Evolutionary conservation across 306 rosid genomes (phyloP), one percentile per base, ranked within the genome.

Genomic region (Inga leiocalycina): DNA sequence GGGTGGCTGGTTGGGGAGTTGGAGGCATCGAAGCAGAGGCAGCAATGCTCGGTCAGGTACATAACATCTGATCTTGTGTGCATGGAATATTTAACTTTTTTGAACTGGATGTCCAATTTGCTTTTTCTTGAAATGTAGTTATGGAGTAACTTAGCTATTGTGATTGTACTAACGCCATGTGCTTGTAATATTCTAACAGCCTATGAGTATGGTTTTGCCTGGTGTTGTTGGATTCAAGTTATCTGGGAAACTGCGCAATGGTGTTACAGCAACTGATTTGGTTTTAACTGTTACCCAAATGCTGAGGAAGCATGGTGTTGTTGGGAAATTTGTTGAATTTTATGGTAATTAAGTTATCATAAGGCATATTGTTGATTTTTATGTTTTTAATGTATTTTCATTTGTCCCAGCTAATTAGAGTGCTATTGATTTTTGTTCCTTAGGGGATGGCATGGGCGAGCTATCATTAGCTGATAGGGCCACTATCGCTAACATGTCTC

Each of bases 1-100:
- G 99, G 64, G 99, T 97, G 83, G 98, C 99, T 81, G 99, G 99
- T 52, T 97, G 99, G 99, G 99, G 99, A 82, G 99, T 97, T 84
- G 98, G 99, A 68, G 99, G 99, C 84, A 97, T 97, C 74, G 99
- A 97, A 92, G 99, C 99, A 45, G 99, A 97, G 88, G 95, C 99
- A 76, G 88, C 99, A 79, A 96, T 96, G 99, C 99, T 96, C 91
- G 99, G 99, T 71, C 99, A 96, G 97, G 99, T 96, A 78, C 43
- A 75, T 87, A 77, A 68, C 69, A 71, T 79, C 75, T 64, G 76
- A 70, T 66, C 51, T 70, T 59, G 75, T 83, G 73, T 32, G 41
- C 66, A 78, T 64, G 66, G 44, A 73, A 44, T 65, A 27, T 76
- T 87, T 32, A n/a, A 27, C 69, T 80, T 35, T 12, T 67, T 44